A percentile compares a stretch with the other conserved stretches of the same genome.
Evolutionary conservation across 352 stramenopile species (phyloP).

Genomic region (Pythium brachiatum): DNA sequence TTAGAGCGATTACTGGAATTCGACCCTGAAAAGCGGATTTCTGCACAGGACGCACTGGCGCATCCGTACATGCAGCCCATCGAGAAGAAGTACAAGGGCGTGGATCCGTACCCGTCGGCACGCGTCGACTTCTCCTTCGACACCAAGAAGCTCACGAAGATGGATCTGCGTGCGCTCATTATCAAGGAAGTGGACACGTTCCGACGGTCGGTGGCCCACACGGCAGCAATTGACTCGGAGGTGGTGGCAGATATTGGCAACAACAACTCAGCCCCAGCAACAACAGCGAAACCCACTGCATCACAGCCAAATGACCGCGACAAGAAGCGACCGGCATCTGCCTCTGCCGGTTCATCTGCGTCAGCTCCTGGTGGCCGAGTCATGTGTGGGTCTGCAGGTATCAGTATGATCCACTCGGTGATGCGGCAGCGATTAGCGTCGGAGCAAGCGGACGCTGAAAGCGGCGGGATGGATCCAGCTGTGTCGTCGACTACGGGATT

Average conservation of each 20-base stretch:
- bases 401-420: constrained; percentile 47
- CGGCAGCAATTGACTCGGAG: constrained; percentile 7
- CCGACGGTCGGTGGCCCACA: constrained; percentile 30
- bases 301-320: neutral
- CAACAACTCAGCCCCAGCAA: neutral
- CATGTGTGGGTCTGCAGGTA: constrained; percentile 34
- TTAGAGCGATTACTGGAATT: constrained; percentile 67
- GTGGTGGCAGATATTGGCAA: constrained; percentile 2
- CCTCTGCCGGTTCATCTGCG: neutral
- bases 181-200: constrained; percentile 69
- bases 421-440: constrained; percentile 34
- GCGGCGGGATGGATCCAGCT: neutral
- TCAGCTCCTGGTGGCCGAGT: constrained; percentile 2
- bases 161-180: constrained; percentile 65
- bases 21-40: constrained; percentile 51
- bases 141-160: constrained; percentile 64
- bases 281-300: neutral
- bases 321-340: constrained; percentile 9
- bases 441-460: neutral
- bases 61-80: constrained; percentile 75
- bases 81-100: constrained; percentile 58
- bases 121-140: constrained; percentile 72
- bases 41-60: constrained; percentile 52
- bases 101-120: constrained; percentile 35
- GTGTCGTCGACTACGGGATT: neutral